Base-by-base conservation (phyloP, 1,284 basidiomycete genomes). In the Trichosporon sp. region DNA sequence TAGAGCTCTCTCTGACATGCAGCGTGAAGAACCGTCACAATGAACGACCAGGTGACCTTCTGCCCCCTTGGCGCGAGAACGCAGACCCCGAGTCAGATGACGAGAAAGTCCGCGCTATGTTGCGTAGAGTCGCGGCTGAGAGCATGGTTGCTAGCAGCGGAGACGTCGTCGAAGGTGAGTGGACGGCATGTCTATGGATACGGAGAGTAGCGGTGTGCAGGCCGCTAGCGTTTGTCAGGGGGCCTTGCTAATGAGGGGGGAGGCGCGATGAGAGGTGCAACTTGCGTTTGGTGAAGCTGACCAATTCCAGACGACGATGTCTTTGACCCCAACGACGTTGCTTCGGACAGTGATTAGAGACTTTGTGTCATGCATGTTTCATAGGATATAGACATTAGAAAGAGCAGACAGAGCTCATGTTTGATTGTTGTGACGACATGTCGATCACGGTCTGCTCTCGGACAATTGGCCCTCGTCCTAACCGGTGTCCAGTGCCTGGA, bases 21-120 rank as follows among this genome's bases (percentile, higher is more conserved):
- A 91, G 89, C 65, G 86, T 91, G 74, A 87, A 86, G 74, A 87
- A 92, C 78, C 89, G 88, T 80, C 83, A 87, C 66, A 86, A 86
- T 14, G 82, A 86, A 52, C 85, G 85, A 0, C 83, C 84, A 0
- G 65, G 85, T 9, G 87, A 90, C 70, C 78, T 88, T 14, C 78
- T 91, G 14, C 83, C 85, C 4, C 78, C 81, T 16, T 56, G 63
- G 8, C 59, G 57, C 31, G 60, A 78, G n/a, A 56, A 58, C 8
- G 66, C 71, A 16, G 72, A 76, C 56, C 68, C 71, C 9, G 73
- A 73, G 46, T 71, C 72, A 9, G 75, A 77, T 62, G 74, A 78
- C 63, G 78, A 77, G 58, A 73, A 73, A 60, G 73, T 80, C 16
- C 61, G 79, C 59, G 64, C 68, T 8, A 72, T 74, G 40, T 63